Base-by-base conservation (phyloP, 2,329 filamentous ascomycete species). In the Phaeomoniella chlamydospora region DNA sequence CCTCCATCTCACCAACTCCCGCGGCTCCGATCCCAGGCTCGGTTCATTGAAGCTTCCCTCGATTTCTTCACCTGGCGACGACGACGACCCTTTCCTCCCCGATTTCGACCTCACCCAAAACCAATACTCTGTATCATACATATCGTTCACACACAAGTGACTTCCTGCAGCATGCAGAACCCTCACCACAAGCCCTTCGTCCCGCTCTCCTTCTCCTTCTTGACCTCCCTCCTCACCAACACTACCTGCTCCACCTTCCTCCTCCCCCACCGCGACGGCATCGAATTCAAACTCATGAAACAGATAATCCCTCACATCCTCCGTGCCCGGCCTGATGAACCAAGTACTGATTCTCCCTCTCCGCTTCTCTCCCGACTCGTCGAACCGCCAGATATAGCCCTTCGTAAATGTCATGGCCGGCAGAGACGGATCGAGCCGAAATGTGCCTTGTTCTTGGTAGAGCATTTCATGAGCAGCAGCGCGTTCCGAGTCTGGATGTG, bases 131-230 rank as follows among this genome's bases (percentile, higher is more conserved):
- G 58, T 64, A 37, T 54, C 55, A 45, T 64, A 64, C 51, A 59
- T 61, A 45, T 64, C 61, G 31, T 62, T 59, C 36, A 63, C 53
- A 43, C 61, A 64, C 6, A 64, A 51, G 45, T 64, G 61, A 31
- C 58, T 56, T 3, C 61, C 61, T 13, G 48, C 47, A 3, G 60
- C 61, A 35, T 48, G 44, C 6, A 61, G 38, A 4, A 61, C 49
- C 4, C 37, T 41, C 2, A 36, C 15, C 4, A 26, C 4, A n/a
- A n/a, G n/a, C n/a, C n/a, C n/a, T n/a, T n/a, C n/a, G n/a, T n/a
- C n/a, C n/a, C n/a, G n/a, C n/a, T n/a, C n/a, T n/a, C n/a, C n/a
- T n/a, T n/a, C n/a, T n/a, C n/a, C n/a, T n/a, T n/a, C n/a, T n/a
- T n/a, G n/a, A 5, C 37, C 31, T 9, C 38, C 26, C n/a, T 31